These are phyloP conservation scores for Vaccinium vitisidaea DNA, from an alignment of 148 eudicot species.

Conservation along the genomic window DNA sequence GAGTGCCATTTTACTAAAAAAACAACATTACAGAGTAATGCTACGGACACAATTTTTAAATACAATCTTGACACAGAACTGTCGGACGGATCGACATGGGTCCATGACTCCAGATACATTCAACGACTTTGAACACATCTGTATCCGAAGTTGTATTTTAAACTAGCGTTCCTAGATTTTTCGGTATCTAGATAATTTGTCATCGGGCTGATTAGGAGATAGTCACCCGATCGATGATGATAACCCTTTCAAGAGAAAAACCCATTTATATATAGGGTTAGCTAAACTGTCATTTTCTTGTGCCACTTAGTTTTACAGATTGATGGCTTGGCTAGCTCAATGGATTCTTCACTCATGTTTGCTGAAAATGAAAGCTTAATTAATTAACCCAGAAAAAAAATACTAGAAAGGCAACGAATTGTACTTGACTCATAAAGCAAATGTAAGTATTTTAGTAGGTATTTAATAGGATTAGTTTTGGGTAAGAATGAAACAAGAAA, in stretches of 20 bases:
- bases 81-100: too few relatives aligned
- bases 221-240: slow-evolving; percentile 1
- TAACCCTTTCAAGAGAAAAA: not conserved
- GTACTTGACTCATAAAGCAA: slow-evolving; percentile 18
- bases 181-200: not conserved
- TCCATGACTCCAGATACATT: too few relatives aligned
- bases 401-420: slow-evolving; percentile 21
- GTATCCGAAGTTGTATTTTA: too few relatives aligned
- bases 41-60: too few relatives aligned
- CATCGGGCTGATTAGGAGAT: slow-evolving; percentile 4
- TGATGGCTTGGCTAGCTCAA: slow-evolving; percentile 11
- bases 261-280: slow-evolving; percentile 15
- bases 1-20: too few relatives aligned
- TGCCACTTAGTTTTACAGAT: slow-evolving; percentile 20
- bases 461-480: slow-evolving; percentile 37
- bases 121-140: too few relatives aligned
- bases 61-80: too few relatives aligned
- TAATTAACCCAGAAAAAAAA: not conserved
- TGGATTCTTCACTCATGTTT: not conserved
- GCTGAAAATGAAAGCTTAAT: slow-evolving; percentile 23
- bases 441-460: slow-evolving; percentile 16
- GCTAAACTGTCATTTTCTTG: slow-evolving; percentile 48
- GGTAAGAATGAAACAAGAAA: slow-evolving; percentile 36
- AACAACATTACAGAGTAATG: too few relatives aligned
- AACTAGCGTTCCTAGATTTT: too few relatives aligned